Conservation (phyloP, 805 yeast species). For the Kazachstania africana region DNA sequence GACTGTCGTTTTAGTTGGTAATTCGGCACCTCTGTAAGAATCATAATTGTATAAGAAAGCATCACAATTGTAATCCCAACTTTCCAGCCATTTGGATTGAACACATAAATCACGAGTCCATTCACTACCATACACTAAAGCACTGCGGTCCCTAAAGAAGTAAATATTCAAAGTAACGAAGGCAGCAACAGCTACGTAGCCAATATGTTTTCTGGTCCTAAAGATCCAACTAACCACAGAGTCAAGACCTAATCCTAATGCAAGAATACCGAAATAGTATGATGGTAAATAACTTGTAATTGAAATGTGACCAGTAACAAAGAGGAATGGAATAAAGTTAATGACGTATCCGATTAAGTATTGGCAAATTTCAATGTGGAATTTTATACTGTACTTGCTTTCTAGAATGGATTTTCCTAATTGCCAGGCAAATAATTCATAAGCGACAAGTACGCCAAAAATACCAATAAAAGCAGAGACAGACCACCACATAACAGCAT, state of each 20-base stretch:
- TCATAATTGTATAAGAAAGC: slow-evolving; percentile 27
- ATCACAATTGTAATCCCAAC: slow-evolving; percentile 88
- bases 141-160: slow-evolving; percentile 51
- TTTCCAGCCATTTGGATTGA: slow-evolving; percentile 40
- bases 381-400: slow-evolving; percentile 46
- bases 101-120: slow-evolving; percentile 71
- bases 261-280: slow-evolving; percentile 72
- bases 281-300: slow-evolving; percentile 90
- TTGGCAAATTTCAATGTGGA: slow-evolving; percentile 48
- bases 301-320: slow-evolving; percentile 87
- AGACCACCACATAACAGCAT: slow-evolving; percentile 70
- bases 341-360: slow-evolving; percentile 62
- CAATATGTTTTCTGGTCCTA: slow-evolving; percentile 31
- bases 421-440: slow-evolving; percentile 52
- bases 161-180: slow-evolving; percentile 40
- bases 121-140: slow-evolving; percentile 63
- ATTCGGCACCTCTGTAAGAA: background rate
- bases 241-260: slow-evolving; percentile 55
- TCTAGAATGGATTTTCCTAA: slow-evolving; percentile 38
- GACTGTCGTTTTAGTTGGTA: background rate
- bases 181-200: slow-evolving; percentile 34
- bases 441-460: slow-evolving; percentile 35
- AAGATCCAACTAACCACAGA: slow-evolving; percentile 33
- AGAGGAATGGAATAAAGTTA: slow-evolving; percentile 62
- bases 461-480: slow-evolving; percentile 39